phyloP scores from a whole-genome alignment of 345 rosid species.

The Citrus unshiu region DNA sequence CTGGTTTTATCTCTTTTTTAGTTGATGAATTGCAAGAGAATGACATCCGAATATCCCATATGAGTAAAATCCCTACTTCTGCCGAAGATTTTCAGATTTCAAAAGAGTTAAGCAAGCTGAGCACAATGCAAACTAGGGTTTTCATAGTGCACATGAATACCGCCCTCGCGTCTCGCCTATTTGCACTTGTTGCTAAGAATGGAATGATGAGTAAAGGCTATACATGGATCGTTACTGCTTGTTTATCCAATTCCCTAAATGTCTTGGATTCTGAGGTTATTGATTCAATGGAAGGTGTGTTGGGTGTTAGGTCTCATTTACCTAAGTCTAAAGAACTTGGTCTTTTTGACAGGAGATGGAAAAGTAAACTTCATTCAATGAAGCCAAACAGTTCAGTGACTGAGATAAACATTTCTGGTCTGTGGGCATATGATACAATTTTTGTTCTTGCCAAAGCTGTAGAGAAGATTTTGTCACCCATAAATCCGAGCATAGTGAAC shows the following conservation, averaged over 20 bases:
- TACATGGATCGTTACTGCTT: constrained; percentile 39
- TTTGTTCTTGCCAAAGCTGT: constrained; percentile 14
- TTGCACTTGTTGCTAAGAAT: constrained; percentile 16
- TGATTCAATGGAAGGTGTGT: constrained; percentile 11
- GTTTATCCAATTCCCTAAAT: constrained; percentile 8
- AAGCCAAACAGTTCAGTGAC: background rate
- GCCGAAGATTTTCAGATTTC: constrained; percentile 18
- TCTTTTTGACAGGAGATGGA: background rate
- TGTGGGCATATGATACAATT: constrained; percentile 24
- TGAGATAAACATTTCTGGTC: constrained; percentile 4
- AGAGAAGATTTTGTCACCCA: background rate
- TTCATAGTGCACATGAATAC: constrained; percentile 38
- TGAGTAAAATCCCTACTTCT: constrained; percentile 17
- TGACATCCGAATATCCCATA: constrained; percentile 16
- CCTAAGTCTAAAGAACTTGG: background rate
- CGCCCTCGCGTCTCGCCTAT: constrained; percentile 24
- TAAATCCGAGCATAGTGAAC: background rate
- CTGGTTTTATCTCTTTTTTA: constrained; percentile 27
- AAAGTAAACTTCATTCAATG: background rate
- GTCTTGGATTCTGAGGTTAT: background rate
- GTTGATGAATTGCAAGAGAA: constrained; percentile 24
- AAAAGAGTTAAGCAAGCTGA: constrained; percentile 23
- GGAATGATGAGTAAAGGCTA: constrained; percentile 34
- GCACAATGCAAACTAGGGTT: constrained; percentile 31
- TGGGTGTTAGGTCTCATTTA: background rate